These are phyloP conservation scores for Picea sitchensis DNA, from an alignment of 75 land plant species.

Conservation along the genomic window DNA sequence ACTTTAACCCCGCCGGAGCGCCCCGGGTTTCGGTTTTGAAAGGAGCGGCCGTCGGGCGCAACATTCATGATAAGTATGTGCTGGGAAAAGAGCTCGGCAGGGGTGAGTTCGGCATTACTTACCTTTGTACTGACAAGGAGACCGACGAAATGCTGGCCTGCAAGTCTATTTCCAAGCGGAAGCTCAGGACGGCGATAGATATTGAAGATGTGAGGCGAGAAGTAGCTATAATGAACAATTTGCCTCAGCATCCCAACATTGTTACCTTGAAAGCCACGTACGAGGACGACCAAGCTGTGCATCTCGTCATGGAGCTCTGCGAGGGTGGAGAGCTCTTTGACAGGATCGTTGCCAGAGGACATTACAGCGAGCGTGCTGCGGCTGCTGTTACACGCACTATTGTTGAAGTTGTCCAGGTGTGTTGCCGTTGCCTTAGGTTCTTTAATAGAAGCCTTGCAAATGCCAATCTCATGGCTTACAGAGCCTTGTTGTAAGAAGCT, in stretches of 20 bases:
- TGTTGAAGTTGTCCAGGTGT: conserved; percentile 56
- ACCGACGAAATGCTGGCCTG: conserved; percentile 65
- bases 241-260: conserved; percentile 71
- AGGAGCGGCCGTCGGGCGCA: conserved; percentile 37
- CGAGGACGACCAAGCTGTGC: conserved; percentile 76
- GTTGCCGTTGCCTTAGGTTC: not conserved
- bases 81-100: conserved; percentile 85
- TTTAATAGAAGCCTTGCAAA: not conserved
- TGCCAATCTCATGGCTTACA: not conserved
- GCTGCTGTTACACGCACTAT: conserved; percentile 63
- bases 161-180: conserved; percentile 81
- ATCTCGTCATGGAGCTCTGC: conserved; percentile 89
- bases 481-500: too few relatives aligned
- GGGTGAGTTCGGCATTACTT: conserved; percentile 87
- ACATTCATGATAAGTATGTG: conserved; percentile 63
- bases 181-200: conserved; percentile 71
- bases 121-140: conserved; percentile 73
- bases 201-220: conserved; percentile 84
- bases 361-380: conserved; percentile 80
- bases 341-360: conserved; percentile 78
- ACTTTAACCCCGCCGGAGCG: conserved; percentile 12
- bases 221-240: conserved; percentile 70
- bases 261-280: conserved; percentile 67
- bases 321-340: conserved; percentile 95
- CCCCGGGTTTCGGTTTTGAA: conserved; percentile 46